Percentiles rank a stretch among this genome's conserved stretches.
Conservation (phyloP, 1,284 basidiomycete species). For the Ganoderma meredithae region DNA sequence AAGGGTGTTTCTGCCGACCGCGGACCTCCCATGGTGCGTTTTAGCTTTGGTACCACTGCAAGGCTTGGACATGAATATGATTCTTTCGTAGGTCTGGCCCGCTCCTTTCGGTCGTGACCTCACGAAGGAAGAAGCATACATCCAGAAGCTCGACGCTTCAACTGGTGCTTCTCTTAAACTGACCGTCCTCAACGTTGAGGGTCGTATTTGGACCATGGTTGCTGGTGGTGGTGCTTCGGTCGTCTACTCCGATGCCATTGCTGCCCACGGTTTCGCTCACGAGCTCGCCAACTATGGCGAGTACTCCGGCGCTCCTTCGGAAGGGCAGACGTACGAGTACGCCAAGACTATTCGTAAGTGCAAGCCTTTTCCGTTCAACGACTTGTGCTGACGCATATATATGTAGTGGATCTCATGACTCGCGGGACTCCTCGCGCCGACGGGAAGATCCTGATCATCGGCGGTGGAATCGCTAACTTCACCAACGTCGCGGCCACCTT, state of each 20-base stretch:
- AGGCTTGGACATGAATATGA: slow-evolving; percentile 18
- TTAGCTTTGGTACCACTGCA: slow-evolving; percentile 25
- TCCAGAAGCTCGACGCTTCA: slow-evolving; percentile 96
- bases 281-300: slow-evolving; percentile 99
- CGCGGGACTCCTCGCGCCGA: slow-evolving; percentile 84
- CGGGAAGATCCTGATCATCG: slow-evolving; percentile 99
- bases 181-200: slow-evolving; percentile 94
- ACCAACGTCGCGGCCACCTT: slow-evolving; percentile 99
- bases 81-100: slow-evolving; percentile 76
- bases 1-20: slow-evolving; percentile 82
- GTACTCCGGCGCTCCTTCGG: slow-evolving; percentile 98
- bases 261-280: slow-evolving; percentile 95
- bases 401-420: slow-evolving; percentile 89
- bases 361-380: background rate
- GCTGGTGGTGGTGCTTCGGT: slow-evolving; percentile 88
- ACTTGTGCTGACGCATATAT: slow-evolving; percentile 13
- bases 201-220: slow-evolving; percentile 99
- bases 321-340: slow-evolving; percentile 99
- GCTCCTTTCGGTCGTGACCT: slow-evolving; percentile 98
- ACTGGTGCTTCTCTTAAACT: slow-evolving; percentile 99
- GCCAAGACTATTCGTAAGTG: slow-evolving; percentile 94
- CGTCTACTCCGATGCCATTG: slow-evolving; percentile 95
- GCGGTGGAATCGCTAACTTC: slow-evolving; percentile 99
- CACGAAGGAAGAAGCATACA: slow-evolving; percentile 99
- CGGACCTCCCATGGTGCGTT: slow-evolving; percentile 90